Conservation (phyloP, 2,329 filamentous ascomycete genomes). For the Aspergillus sp. region DNA sequence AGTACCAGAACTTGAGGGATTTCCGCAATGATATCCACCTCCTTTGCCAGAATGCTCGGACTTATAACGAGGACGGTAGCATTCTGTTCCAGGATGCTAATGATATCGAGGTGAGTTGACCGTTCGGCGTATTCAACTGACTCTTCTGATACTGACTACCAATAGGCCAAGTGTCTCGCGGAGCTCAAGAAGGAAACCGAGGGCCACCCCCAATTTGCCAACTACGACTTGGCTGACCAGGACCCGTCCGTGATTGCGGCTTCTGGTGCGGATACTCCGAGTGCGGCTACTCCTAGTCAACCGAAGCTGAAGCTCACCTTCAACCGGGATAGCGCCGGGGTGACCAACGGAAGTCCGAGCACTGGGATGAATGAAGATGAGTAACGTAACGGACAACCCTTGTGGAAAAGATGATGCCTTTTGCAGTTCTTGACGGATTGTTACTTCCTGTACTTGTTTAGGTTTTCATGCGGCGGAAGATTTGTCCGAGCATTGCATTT, state of each 20-base stretch:
- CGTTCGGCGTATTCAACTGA: slow-evolving; percentile 1
- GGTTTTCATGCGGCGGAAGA: not conserved
- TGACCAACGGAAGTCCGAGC: slow-evolving; percentile 25
- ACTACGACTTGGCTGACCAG: slow-evolving; percentile 54
- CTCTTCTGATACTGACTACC: slow-evolving; percentile 7
- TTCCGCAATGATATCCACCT: slow-evolving; percentile 79
- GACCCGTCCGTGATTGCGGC: slow-evolving; percentile 49
- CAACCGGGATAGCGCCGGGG: slow-evolving; percentile 38
- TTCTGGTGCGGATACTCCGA: slow-evolving; percentile 57
- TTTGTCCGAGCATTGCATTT: not conserved
- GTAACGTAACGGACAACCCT: slow-evolving; percentile 10
- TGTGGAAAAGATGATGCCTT: slow-evolving; percentile 13
- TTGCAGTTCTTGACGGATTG: not conserved
- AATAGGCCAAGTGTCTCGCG: slow-evolving; percentile 48
- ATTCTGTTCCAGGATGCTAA: slow-evolving; percentile 89
- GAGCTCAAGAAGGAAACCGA: slow-evolving; percentile 55
- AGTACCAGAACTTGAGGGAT: slow-evolving; percentile 78
- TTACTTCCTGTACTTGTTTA: not conserved
- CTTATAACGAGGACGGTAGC: slow-evolving; percentile 95
- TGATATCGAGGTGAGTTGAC: slow-evolving; percentile 74
- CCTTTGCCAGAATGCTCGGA: slow-evolving; percentile 86
- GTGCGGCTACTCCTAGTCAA: slow-evolving; percentile 55
- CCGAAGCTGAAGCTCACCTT: slow-evolving; percentile 67
- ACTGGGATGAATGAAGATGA: slow-evolving; percentile 17
- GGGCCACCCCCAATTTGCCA: slow-evolving; percentile 54